Conservation (phyloP, 352 stramenopile genomes). For the Phytopythium ostracodes region DNA sequence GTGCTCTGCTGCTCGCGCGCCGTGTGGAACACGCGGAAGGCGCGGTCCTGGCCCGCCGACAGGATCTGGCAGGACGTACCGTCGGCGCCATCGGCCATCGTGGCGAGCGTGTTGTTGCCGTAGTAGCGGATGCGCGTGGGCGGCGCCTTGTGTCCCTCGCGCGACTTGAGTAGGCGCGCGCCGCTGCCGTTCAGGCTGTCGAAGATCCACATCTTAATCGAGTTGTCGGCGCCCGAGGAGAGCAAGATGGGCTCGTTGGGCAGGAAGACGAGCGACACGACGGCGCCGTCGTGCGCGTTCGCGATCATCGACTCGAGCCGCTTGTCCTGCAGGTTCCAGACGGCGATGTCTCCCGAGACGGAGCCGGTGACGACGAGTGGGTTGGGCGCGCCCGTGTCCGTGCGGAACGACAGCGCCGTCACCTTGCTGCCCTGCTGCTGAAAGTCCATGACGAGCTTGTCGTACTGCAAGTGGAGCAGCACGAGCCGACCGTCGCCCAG, state of each 20-base stretch:
- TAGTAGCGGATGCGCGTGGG: conserved; percentile 89
- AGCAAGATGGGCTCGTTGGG: conserved; percentile 87
- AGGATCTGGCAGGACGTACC: conserved; percentile 89
- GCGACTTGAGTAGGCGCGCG: conserved; percentile 87
- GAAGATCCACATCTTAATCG: conserved; percentile 94
- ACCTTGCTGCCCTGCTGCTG: conserved; percentile 78
- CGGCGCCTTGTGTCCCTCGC: conserved; percentile 81
- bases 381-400: conserved; percentile 57
- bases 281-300: conserved; percentile 65
- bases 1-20: conserved; percentile 85
- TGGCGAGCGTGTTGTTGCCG: conserved; percentile 84
- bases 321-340: conserved; percentile 92
- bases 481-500: conserved; percentile 78
- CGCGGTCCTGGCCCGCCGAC: conserved; percentile 84
- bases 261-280: conserved; percentile 81
- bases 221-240: conserved; percentile 86
- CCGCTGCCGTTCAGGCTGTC: conserved; percentile 79
- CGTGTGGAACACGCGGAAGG: conserved; percentile 91
- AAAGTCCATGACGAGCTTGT: conserved; percentile 81
- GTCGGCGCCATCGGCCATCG: conserved; percentile 80
- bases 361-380: conserved; percentile 67
- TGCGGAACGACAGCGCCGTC: conserved; percentile 87
- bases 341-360: conserved; percentile 74
- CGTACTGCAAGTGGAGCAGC: conserved; percentile 85
- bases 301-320: conserved; percentile 80